Evolutionary conservation across 148 eudicot genomes (phyloP), one percentile per base, ranked within the genome.

Genomic region (Rhododendron ovatum): DNA sequence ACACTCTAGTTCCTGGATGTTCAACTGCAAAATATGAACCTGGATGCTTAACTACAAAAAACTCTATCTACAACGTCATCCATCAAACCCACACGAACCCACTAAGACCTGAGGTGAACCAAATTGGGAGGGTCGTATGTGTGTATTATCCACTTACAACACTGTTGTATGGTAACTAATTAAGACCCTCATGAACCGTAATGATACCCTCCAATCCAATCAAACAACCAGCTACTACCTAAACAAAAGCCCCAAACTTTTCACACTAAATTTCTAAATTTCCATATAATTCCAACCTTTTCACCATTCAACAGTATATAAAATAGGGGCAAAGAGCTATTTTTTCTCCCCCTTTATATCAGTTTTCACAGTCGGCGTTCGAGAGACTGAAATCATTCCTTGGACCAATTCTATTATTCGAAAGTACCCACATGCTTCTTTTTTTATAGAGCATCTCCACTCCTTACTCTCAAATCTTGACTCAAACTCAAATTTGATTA

Each of bases 171-270:
- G 22, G 28, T 33, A 37, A 61, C 15, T n/a, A 83, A 83, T 61
- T 65, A 43, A 65, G 22, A 83, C 18, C 15, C 81, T 78, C 28
- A 30, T 43, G 28, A 77, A 22, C 81, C 51, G 13, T 43, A 22
- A 78, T 43, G 18, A 61, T 20, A 41, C 53, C n/a, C 33, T 37
- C 30, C 83, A 80, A 67, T 30, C 41, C 65, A 67, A n/a, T 78
- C 78, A 67, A 67, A 26, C 7, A 69, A 65, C 47, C 37, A 67
- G 3, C 78, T 33, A n/a, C 48, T 47, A 45, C 78, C 48, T 18
- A 59, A 9, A 59, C n/a, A 22, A 59, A 59, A 69, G 45, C 85
- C 80, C 65, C 80, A 48, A 84, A 84, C 4, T 47, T 84, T 45
- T 83, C 47, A 67, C 3, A 30, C 41, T 15, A 71, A 83, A 45